Conservation (phyloP, 768 basidiomycete species). For the Russula lepida region DNA sequence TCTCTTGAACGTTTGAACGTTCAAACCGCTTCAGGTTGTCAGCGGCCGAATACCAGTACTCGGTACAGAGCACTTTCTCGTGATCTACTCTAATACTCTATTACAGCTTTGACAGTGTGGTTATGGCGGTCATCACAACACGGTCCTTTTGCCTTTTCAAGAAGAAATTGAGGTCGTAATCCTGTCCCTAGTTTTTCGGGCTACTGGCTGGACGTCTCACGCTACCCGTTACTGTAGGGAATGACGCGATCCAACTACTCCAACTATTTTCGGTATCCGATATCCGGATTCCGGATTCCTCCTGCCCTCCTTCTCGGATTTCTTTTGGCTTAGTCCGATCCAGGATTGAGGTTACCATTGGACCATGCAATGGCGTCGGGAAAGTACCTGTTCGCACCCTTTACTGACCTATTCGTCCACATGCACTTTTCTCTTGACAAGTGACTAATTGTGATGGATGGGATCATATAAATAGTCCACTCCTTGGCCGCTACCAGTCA, state of each 20-base stretch:
- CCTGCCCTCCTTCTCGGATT: not conserved
- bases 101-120: not conserved
- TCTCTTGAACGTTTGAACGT: no score
- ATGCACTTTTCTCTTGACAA: not conserved
- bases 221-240: conserved; percentile 2
- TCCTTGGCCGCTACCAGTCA: not conserved
- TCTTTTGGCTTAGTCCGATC: conserved; percentile 1
- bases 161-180: not conserved
- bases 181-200: not conserved
- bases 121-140: not conserved
- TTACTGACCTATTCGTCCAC: not conserved
- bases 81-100: conserved; percentile 1
- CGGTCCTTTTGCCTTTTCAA: conserved; percentile 1
- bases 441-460: conserved; percentile 10
- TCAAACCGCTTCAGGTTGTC: not conserved
- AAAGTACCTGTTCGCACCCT: not conserved
- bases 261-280: not conserved
- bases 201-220: not conserved
- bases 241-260: not conserved
- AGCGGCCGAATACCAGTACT: conserved; percentile 9
- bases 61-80: conserved; percentile 4
- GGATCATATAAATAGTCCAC: not conserved
- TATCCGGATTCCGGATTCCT: not conserved
- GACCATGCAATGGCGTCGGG: not conserved
- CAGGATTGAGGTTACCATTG: conserved; percentile 2